Conservation (phyloP, 352 stramenopile genomes). For the Phytophthora aleatoria region DNA sequence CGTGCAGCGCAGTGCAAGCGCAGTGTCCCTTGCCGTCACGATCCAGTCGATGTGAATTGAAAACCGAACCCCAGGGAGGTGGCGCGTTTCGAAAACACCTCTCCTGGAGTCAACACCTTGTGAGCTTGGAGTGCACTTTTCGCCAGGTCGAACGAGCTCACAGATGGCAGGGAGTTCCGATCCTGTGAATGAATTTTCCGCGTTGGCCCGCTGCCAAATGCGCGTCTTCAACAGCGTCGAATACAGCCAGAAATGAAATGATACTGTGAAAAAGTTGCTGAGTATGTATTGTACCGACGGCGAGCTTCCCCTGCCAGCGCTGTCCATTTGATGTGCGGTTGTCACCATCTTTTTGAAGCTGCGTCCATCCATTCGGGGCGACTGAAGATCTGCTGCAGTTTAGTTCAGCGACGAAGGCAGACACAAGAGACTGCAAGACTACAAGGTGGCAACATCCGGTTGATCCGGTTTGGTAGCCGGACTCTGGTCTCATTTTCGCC, state of each 20-base stretch:
- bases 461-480: conserved; percentile 28
- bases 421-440: neutral
- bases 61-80: conserved; percentile 22
- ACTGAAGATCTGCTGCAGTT: neutral
- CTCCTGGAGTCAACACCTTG: conserved; percentile 23
- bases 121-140: conserved; percentile 16
- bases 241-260: neutral
- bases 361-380: conserved; percentile 8
- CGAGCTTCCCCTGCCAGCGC: neutral
- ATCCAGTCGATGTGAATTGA: conserved; percentile 19
- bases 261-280: neutral
- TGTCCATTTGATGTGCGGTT: neutral
- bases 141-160: conserved; percentile 2
- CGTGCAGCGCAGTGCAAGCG: conserved; percentile 4
- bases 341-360: neutral
- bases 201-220: conserved; percentile 19
- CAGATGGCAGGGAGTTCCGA: conserved; percentile 17
- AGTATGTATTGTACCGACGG: neutral
- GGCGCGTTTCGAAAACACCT: conserved; percentile 15
- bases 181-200: conserved; percentile 16
- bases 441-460: conserved; percentile 24
- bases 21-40: conserved; percentile 11
- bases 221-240: neutral
- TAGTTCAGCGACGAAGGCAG: neutral
- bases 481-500: conserved; percentile 29